These are phyloP conservation scores for Entomophthora muscae DNA, from an alignment of 371 early-diverging fungal species.

Conservation along the genomic window DNA sequence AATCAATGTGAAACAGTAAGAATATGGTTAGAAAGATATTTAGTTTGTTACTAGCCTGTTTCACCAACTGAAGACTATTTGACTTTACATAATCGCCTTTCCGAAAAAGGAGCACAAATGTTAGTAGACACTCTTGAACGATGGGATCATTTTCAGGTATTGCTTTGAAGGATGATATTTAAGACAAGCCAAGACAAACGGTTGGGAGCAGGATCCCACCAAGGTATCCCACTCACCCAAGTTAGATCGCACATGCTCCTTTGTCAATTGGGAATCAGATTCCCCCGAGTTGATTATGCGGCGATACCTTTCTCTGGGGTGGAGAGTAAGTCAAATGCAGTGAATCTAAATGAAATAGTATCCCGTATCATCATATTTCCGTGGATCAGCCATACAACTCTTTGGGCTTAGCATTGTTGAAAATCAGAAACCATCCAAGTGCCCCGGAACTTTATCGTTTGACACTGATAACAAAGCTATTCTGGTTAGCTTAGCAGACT, in stretches of 20 bases:
- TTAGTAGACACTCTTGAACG: neutral
- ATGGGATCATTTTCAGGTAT: neutral
- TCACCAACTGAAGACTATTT: neutral
- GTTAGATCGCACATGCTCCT: neutral
- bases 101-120: neutral
- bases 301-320: neutral
- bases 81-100: neutral
- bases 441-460: neutral
- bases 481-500: neutral
- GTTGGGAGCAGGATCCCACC: neutral
- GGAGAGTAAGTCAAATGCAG: neutral
- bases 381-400: neutral
- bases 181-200: neutral
- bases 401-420: neutral
- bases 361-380: neutral
- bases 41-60: neutral
- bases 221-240: neutral
- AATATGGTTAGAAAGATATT: neutral
- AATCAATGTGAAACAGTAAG: conserved; percentile 34
- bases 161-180: neutral
- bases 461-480: neutral
- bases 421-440: neutral
- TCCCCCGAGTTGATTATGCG: neutral
- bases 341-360: neutral
- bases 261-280: neutral